Conservation (phyloP, 2,329 filamentous ascomycete genomes). For the Aspergillus spinulosporus region DNA sequence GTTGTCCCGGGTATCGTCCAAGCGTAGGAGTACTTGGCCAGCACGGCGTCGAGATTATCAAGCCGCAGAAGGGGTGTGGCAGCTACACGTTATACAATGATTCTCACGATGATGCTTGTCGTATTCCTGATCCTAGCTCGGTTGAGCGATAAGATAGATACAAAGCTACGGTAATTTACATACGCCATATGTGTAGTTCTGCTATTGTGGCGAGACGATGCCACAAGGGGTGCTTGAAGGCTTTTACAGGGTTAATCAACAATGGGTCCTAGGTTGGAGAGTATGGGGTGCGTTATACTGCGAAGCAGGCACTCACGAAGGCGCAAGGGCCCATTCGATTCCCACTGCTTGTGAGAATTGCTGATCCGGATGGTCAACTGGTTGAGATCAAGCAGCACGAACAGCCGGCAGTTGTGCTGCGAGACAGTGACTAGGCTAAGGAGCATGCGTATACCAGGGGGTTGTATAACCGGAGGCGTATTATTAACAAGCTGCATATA, state of each 20-base stretch:
- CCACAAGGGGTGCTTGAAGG: background rate
- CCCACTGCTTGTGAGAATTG: background rate
- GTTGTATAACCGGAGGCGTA: too few species aligned
- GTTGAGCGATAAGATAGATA: too few species aligned
- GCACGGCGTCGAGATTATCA: conserved; percentile 4
- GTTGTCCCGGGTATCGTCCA: conserved; percentile 11
- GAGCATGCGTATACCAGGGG: too few species aligned
- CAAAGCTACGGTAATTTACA: too few species aligned
- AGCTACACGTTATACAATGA: too few species aligned
- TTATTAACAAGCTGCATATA: too few species aligned
- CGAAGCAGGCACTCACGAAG: conserved; percentile 11
- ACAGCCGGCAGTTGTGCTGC: background rate
- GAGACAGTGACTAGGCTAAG: background rate
- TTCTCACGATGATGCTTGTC: too few species aligned
- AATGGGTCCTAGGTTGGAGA: conserved; percentile 12
- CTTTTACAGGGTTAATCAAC: conserved; percentile 1
- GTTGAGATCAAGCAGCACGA: conserved; percentile 13
- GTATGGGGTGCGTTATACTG: conserved; percentile 7
- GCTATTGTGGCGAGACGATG: conserved; percentile 1
- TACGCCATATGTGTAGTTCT: too few species aligned
- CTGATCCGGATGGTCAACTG: conserved; percentile 11
- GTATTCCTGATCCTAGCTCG: too few species aligned
- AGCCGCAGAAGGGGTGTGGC: background rate
- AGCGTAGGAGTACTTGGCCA: conserved; percentile 8
- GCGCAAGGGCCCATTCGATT: background rate